phyloP scores from a whole-genome alignment of 116 monocot species.

The Papilionanthe hybrid region DNA sequence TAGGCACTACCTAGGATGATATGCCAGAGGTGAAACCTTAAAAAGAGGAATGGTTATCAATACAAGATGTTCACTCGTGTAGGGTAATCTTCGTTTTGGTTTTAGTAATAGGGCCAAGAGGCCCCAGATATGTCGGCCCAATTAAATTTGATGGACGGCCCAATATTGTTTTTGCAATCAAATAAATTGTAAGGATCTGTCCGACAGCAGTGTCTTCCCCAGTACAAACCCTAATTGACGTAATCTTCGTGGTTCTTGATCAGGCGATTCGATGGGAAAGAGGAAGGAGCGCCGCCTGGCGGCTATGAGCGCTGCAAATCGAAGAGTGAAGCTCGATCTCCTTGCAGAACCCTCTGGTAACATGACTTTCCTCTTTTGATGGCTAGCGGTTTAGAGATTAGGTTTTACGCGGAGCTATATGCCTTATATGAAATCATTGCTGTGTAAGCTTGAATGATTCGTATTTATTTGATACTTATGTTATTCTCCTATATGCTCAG shows the following conservation, averaged over 20 bases:
- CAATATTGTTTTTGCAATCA: not conserved
- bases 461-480: not conserved
- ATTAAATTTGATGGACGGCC: too few relatives aligned
- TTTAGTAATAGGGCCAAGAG: too few relatives aligned
- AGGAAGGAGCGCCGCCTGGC: conserved; percentile 91
- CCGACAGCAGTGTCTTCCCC: not conserved
- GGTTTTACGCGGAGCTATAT: not conserved
- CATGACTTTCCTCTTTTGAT: not conserved
- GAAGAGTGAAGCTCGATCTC: conserved; percentile 95
- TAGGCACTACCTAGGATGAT: too few relatives aligned
- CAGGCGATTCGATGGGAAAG: conserved; percentile 59
- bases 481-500: not conserved
- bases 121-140: too few relatives aligned
- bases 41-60: too few relatives aligned
- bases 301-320: conserved; percentile 54
- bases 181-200: not conserved
- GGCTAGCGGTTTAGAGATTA: not conserved
- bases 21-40: too few relatives aligned
- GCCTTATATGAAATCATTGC: not conserved
- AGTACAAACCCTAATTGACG: conserved; percentile 16
- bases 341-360: conserved; percentile 87
- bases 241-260: not conserved
- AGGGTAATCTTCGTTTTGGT: too few relatives aligned
- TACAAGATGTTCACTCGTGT: too few relatives aligned
- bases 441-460: not conserved